phyloP scores from a whole-genome alignment of 257 asterid species.

The Eustoma russellianum region DNA sequence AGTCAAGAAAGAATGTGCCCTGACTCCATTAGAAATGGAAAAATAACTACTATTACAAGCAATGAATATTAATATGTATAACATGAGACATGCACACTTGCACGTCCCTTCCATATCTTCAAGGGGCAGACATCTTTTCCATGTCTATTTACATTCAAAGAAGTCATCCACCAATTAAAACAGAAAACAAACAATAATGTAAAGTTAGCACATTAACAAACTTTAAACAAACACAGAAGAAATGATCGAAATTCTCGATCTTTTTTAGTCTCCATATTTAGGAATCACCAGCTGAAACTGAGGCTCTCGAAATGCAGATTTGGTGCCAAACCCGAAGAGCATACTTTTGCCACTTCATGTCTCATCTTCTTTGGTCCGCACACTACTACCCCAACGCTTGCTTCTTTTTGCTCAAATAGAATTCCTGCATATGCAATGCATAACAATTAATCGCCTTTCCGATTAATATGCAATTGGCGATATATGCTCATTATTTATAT shows the following conservation, averaged over 20 bases:
- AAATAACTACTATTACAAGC: too few relatives aligned
- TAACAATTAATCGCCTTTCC: too few relatives aligned
- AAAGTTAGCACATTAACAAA: background rate
- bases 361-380: constrained; percentile 83
- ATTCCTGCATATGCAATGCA: constrained; percentile 21
- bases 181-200: too few relatives aligned
- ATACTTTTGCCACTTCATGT: constrained; percentile 69
- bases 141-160: background rate
- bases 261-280: too few relatives aligned
- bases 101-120: too few relatives aligned
- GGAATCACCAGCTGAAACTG: constrained; percentile 76
- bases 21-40: too few relatives aligned
- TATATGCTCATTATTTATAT: too few relatives aligned
- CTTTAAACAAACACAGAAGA: background rate
- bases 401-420: constrained; percentile 57
- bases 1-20: too few relatives aligned
- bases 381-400: constrained; percentile 70
- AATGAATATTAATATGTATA: too few relatives aligned
- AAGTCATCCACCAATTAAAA: too few relatives aligned
- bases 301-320: constrained; percentile 83
- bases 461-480: too few relatives aligned
- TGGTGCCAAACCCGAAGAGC: constrained; percentile 63
- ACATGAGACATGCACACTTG: too few relatives aligned
- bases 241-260: background rate
- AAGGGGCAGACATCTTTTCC: background rate